Evolutionary conservation across 129 eudicot species (phyloP).

Genomic region (Arctium lappa): DNA sequence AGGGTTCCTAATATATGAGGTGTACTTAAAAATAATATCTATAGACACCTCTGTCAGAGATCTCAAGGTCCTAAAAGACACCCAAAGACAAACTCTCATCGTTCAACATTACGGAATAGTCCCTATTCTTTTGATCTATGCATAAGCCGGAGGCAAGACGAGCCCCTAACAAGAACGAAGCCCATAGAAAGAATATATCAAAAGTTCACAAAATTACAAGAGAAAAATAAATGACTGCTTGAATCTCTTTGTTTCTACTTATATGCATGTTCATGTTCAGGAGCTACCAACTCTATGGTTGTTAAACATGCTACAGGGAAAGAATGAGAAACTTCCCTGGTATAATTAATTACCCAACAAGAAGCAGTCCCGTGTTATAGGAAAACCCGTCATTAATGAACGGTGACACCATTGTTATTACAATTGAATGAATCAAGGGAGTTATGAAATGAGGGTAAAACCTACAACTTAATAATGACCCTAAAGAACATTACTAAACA

Average conservation of each 20-base stretch:
- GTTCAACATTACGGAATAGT: not conserved
- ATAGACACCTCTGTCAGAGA: not conserved
- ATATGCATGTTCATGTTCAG: not conserved
- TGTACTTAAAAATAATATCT: not conserved
- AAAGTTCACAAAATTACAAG: not conserved
- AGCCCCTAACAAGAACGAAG: not conserved
- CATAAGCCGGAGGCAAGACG: no score
- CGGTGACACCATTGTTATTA: not conserved
- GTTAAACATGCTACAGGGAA: not conserved
- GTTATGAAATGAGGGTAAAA: not conserved
- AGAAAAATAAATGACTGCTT: not conserved
- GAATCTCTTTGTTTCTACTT: not conserved
- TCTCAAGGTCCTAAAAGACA: not conserved
- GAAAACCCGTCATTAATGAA: not conserved
- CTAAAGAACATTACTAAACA: not conserved
- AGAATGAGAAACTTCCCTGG: not conserved
- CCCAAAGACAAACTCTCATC: not conserved
- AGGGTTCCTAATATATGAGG: not conserved
- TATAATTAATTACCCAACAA: not conserved
- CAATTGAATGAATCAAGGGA: not conserved
- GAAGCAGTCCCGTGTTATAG: not conserved
- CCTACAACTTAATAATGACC: not conserved
- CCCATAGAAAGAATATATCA: not conserved
- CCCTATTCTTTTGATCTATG: not conserved
- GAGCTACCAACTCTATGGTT: not conserved